Base-by-base conservation (phyloP, 1,284 basidiomycete species). In the Ceratobasidium sp. region DNA sequence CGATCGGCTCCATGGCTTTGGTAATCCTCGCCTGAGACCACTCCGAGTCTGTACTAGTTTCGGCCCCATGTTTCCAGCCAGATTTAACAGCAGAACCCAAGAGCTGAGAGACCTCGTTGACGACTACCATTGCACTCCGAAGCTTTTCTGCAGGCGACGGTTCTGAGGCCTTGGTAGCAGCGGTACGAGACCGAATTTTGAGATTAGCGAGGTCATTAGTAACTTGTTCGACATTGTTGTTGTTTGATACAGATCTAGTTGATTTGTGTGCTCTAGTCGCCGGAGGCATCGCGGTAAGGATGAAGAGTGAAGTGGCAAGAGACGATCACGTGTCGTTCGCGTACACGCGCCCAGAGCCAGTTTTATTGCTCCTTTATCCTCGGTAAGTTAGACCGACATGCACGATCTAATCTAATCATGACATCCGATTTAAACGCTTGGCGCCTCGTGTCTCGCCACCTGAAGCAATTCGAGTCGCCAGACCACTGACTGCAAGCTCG, bases 41-140 rank as follows among this genome's bases (percentile, higher is more conserved):
- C 20, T 65, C 60, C 15, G 22, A 22, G 3, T 65, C 60, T 20
- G 3, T 22, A 15, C 32, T n/a, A n/a, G n/a, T n/a, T 45, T 22
- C 49, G 27, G 49, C 35, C 22, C 49, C 60, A 17, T n/a, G 49
- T 69, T 80, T 88, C 86, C 85, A 89, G 0, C 88, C 88, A 0
- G 84, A 82, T 69, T 88, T 84, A 35, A 84, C 75, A 12, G 84
- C 70, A 0, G 74, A 72, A 1, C 85, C 84, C 4, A 93, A 77
- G 0, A 77, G 78, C 72, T 89, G 87, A 3, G 88, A 85, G 0
- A 85, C 82, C 0, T 80, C 68, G 71, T 91, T 92, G 8, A 91
- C 83, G 0, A 80, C 77, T 29, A 82, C 82, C 74, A 75, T 74
- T 8, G 74, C 74, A n/a, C 72, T 53, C 15, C 60, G 60, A 5